Evolutionary conservation across 257 asterid species (phyloP).

Genomic region (Gardenia jasminoides): DNA sequence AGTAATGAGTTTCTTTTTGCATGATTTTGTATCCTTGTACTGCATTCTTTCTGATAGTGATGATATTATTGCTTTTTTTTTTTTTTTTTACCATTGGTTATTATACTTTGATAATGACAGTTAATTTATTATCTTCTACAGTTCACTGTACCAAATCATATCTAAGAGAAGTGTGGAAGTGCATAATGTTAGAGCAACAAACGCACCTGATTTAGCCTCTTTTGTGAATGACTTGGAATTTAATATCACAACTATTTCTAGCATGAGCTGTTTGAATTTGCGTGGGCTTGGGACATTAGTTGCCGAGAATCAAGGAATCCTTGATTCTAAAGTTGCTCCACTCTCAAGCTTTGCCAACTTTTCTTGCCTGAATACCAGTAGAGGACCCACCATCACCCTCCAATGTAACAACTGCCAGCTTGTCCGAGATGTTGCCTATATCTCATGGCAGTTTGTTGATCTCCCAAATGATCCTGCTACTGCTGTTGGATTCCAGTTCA

Average conservation of each 20-base stretch:
- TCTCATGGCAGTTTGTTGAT: slow-evolving; percentile 90
- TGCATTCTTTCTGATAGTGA: neutral
- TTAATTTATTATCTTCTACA: slow-evolving; percentile 28
- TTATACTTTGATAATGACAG: neutral
- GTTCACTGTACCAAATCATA: slow-evolving; percentile 88
- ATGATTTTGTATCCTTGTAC: neutral
- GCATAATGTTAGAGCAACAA: slow-evolving; percentile 79
- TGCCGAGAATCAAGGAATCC: slow-evolving; percentile 57
- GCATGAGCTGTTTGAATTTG: slow-evolving; percentile 83
- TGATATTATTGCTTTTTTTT: neutral
- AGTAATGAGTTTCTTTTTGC: neutral
- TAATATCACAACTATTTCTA: slow-evolving; percentile 79
- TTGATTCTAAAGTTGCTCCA: slow-evolving; percentile 60
- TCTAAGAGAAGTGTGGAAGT: slow-evolving; percentile 84
- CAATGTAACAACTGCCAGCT: slow-evolving; percentile 64
- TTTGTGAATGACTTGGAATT: slow-evolving; percentile 77
- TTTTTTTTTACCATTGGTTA: neutral
- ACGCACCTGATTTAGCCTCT: slow-evolving; percentile 72
- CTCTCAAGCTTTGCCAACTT: slow-evolving; percentile 72
- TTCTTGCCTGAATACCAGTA: slow-evolving; percentile 77
- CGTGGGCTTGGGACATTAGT: slow-evolving; percentile 83
- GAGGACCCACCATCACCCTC: slow-evolving; percentile 76
- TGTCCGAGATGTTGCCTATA: slow-evolving; percentile 50
- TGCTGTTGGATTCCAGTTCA: slow-evolving; percentile 89
- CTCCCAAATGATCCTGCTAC: slow-evolving; percentile 82